Conservation (phyloP, 305 asterid species). For the Solanum hybrid region DNA sequence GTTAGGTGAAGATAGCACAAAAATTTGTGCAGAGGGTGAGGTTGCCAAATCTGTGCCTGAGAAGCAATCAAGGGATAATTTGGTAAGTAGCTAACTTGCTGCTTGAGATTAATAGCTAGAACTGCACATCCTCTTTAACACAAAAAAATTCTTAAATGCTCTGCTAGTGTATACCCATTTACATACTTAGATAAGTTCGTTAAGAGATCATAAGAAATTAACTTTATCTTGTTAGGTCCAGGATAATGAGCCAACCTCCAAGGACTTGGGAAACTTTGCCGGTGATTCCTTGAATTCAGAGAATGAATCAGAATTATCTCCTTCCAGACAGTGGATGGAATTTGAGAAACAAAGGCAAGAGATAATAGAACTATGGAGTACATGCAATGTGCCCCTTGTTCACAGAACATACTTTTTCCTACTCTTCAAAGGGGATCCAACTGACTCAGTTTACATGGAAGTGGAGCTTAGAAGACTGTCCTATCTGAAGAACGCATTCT, state of each 20-base stretch:
- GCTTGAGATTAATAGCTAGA: background rate
- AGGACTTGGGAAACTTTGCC: constrained; percentile 9
- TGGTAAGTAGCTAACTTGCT: constrained; percentile 17
- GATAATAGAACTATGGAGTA: constrained; percentile 70
- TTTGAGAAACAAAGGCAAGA: constrained; percentile 62
- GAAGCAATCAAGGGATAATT: constrained; percentile 16
- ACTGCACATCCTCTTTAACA: background rate
- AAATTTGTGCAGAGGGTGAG: background rate
- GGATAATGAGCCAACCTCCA: constrained; percentile 15
- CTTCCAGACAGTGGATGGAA: constrained; percentile 41
- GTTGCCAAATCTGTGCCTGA: constrained; percentile 20
- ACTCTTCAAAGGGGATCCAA: constrained; percentile 81
- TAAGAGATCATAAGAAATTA: background rate
- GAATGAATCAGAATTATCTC: constrained; percentile 14
- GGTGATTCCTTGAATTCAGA: constrained; percentile 8
- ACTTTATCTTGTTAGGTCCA: constrained; percentile 5
- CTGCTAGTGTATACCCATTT: background rate
- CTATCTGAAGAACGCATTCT: constrained; percentile 44
- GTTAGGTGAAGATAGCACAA: background rate
- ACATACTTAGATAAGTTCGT: background rate
- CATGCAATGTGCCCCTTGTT: constrained; percentile 59
- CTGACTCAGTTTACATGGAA: constrained; percentile 81
- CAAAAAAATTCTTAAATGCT: background rate
- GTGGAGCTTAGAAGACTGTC: constrained; percentile 85
- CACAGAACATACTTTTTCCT: constrained; percentile 78